Evolutionary conservation across 805 yeast genomes (phyloP), one percentile per base, ranked within the genome.

Genomic region (Monosporozyma unispora): DNA sequence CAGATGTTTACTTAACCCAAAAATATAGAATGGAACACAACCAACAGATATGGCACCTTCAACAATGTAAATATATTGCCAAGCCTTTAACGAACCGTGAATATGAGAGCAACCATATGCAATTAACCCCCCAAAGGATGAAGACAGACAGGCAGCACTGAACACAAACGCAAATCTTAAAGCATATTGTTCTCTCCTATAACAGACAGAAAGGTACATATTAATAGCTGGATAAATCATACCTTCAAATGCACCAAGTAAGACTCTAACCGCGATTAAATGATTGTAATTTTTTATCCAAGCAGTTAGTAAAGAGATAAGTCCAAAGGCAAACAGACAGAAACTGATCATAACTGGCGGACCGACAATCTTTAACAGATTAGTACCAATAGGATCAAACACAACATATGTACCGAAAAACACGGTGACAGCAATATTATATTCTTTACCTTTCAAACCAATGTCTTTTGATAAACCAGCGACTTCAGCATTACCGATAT

Each of bases 121-220:
- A 27, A 77, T 68, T 22, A 76, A 61, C n/a, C 84, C 83, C 47
- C 81, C 80, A 59, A 79, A 76, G 1, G 80, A 79, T 41, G 79
- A 75, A 8, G 81, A 74, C 38, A 79, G 58, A 50, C 78, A 75
- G 9, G 82, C 76, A 27, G 79, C 74, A 31, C 75, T 68, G 57
- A 77, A 77, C 43, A 79, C 70, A 48, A 71, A 69, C 5, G 79
- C 72, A 52, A 74, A 65, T 44, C 82, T 65, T 23, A 70, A 63
- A 1, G 78, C 78, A 51, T 74, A 69, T 55, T 78, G 81, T 45
- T 68, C 65, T 50, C 75, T 68, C 45, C 75, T 70, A 54, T 76
- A 77, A 45, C 75, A 69, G 50, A 74, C 67, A 1, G 79, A 72
- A 21, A 77, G 56, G 51, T 74, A 74, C 55, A 76, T 71, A 50